Evolutionary conservation across 805 yeast species (phyloP).

Genomic region (Candida vaughaniae): DNA sequence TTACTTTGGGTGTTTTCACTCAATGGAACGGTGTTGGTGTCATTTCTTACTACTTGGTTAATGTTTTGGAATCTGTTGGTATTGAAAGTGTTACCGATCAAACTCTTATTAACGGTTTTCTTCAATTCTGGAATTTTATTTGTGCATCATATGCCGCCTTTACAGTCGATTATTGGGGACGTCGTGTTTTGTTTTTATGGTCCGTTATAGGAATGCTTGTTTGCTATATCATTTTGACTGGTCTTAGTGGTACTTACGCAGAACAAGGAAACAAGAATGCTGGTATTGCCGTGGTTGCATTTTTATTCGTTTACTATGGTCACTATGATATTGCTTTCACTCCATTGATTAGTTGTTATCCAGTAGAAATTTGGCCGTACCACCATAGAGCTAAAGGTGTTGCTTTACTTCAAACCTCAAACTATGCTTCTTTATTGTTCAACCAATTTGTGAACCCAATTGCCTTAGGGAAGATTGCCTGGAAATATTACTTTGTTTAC

Average conservation of each 20-base stretch:
- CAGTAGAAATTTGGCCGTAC: constrained; percentile 42
- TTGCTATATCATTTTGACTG: constrained; percentile 23
- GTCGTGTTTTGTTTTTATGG: constrained; percentile 26
- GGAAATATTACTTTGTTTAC: constrained; percentile 45
- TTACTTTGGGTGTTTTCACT: constrained; percentile 4
- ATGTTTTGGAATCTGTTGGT: constrained; percentile 53
- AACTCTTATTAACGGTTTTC: constrained; percentile 49
- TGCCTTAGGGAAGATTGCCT: constrained; percentile 40
- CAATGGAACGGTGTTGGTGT: constrained; percentile 49
- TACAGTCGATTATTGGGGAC: constrained; percentile 17
- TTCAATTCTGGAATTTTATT: constrained; percentile 46
- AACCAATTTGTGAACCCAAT: constrained; percentile 31
- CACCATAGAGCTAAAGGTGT: constrained; percentile 42
- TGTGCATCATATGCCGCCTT: constrained; percentile 20
- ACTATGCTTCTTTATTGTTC: constrained; percentile 19
- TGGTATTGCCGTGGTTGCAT: constrained; percentile 20
- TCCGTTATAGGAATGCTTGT: constrained; percentile 26
- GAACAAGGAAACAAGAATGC: constrained; percentile 12
- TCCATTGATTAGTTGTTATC: constrained; percentile 46
- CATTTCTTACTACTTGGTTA: constrained; percentile 49
- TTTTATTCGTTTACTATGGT: constrained; percentile 22
- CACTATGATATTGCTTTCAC: constrained; percentile 33
- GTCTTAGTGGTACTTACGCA: constrained; percentile 19
- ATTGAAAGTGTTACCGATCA: constrained; percentile 44
- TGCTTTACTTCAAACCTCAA: constrained; percentile 24